Percentiles rank a stretch among this genome's conserved stretches.
Conservation (phyloP, 768 basidiomycete species). For the Russula earlei region DNA sequence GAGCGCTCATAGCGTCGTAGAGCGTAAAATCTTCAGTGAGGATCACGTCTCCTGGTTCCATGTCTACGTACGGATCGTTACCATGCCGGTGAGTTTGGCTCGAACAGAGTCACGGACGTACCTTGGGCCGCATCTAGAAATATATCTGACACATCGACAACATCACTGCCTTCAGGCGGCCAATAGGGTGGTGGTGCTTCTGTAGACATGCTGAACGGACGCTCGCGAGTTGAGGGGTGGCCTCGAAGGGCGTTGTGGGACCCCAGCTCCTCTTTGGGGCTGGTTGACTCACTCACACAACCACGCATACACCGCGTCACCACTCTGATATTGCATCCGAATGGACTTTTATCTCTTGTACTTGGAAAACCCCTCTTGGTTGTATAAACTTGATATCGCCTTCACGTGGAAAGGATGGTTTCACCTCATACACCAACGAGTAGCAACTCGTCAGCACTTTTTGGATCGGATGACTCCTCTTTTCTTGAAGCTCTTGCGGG, state of each 20-base stretch:
- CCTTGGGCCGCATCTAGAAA: slow-evolving; percentile 56
- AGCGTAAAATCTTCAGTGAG: slow-evolving; percentile 64
- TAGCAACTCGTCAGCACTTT: slow-evolving; percentile 43
- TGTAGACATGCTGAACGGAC: background rate
- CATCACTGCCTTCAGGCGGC: slow-evolving; percentile 50
- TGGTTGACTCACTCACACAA: too few relatives aligned
- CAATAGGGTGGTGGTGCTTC: background rate
- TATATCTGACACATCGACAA: slow-evolving; percentile 52
- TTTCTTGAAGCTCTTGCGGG: slow-evolving; percentile 41
- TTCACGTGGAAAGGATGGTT: slow-evolving; percentile 6
- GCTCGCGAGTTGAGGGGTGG: background rate
- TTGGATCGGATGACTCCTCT: slow-evolving; percentile 43
- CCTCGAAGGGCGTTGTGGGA: background rate
- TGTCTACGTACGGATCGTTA: slow-evolving; percentile 32
- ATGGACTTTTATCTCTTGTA: too few relatives aligned
- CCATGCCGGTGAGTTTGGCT: background rate
- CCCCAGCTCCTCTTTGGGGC: too few relatives aligned
- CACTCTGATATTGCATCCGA: too few relatives aligned
- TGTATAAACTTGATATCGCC: background rate
- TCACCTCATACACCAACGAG: slow-evolving; percentile 9
- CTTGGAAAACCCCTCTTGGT: background rate
- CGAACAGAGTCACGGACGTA: slow-evolving; percentile 24
- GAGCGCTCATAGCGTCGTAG: slow-evolving; percentile 88
- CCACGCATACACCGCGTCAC: too few relatives aligned
- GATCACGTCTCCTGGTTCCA: slow-evolving; percentile 54